Evolutionary conservation across 75 land plant species (phyloP).

Genomic region (Pinus taeda): DNA sequence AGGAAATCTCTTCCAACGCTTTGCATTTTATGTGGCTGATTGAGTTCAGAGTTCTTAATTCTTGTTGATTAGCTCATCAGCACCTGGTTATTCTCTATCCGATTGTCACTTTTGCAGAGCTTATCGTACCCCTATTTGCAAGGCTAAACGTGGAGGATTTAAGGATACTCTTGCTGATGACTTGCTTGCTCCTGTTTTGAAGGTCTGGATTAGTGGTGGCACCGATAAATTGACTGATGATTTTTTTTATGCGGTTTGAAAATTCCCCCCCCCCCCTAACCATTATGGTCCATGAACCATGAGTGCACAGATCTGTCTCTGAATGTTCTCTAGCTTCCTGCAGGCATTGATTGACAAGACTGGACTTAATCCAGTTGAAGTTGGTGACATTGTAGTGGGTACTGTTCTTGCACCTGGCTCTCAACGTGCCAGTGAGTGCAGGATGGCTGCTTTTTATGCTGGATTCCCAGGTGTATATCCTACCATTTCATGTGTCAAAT

Average conservation of each 20-base stretch:
- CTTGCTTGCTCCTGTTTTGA: conserved; percentile 81
- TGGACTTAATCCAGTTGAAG: conserved; percentile 79
- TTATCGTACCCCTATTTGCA: conserved; percentile 80
- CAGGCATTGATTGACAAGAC: conserved; percentile 82
- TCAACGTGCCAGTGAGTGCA: conserved; percentile 89
- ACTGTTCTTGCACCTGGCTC: conserved; percentile 91
- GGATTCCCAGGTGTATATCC: conserved; percentile 80
- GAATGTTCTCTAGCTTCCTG: background rate
- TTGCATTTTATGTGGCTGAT: background rate
- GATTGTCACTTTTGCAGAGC: conserved; percentile 38
- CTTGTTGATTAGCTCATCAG: background rate
- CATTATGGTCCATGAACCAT: conserved; percentile 5
- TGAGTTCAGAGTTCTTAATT: background rate
- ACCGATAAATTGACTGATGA: background rate
- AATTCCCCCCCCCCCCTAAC: background rate
- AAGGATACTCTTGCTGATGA: conserved; percentile 94
- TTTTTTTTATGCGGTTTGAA: background rate
- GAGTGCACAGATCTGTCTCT: background rate
- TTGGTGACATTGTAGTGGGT: conserved; percentile 96
- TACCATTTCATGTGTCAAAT: background rate
- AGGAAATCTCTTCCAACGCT: background rate
- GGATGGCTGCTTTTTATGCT: conserved; percentile 97
- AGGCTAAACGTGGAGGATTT: conserved; percentile 91
- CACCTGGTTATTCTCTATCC: background rate
- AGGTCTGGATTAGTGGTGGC: conserved; percentile 32